phyloP scores from a whole-genome alignment of 768 basidiomycete genomes.

The Lyophyllum atratum region DNA sequence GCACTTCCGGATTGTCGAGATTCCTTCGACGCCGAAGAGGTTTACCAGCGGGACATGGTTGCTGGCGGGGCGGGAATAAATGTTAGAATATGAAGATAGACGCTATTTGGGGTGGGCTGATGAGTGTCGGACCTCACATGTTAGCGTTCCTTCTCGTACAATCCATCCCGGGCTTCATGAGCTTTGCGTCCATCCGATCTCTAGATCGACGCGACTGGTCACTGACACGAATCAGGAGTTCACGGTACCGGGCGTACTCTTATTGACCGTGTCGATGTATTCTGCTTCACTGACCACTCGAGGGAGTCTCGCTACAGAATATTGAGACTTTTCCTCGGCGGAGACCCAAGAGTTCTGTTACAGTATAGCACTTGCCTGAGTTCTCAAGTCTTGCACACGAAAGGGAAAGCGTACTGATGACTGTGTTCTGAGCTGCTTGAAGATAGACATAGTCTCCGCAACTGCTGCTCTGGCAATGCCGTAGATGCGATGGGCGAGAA shows the following conservation, averaged over 20 bases:
- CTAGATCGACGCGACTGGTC: no score
- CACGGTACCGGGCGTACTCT: slow-evolving; percentile 54
- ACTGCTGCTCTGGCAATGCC: background rate
- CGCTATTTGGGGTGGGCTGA: no score
- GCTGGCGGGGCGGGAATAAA: slow-evolving; percentile 35
- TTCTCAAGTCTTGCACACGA: background rate
- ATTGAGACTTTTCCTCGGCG: slow-evolving; percentile 78
- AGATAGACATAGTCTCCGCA: slow-evolving; percentile 64
- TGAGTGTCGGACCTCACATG: slow-evolving; percentile 41
- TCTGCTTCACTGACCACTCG: slow-evolving; percentile 92
- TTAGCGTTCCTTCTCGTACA: slow-evolving; percentile 62
- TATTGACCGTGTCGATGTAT: slow-evolving; percentile 93
- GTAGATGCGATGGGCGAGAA: background rate
- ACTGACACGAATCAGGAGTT: no score
- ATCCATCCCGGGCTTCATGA: slow-evolving; percentile 98
- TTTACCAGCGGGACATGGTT: slow-evolving; percentile 92
- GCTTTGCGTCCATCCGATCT: slow-evolving; percentile 77
- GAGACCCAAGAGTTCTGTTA: background rate
- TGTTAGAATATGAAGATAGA: background rate
- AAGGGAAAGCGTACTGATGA: background rate
- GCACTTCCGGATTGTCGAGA: slow-evolving; percentile 81
- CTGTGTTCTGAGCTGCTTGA: slow-evolving; percentile 68
- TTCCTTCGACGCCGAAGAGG: slow-evolving; percentile 92
- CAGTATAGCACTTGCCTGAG: background rate
- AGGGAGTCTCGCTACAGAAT: slow-evolving; percentile 91